A percentile compares a stretch with the other conserved stretches of the same genome.
phyloP scores from a whole-genome alignment of 2,329 filamentous ascomycete species.

The Cordyceps cateniannulata region DNA sequence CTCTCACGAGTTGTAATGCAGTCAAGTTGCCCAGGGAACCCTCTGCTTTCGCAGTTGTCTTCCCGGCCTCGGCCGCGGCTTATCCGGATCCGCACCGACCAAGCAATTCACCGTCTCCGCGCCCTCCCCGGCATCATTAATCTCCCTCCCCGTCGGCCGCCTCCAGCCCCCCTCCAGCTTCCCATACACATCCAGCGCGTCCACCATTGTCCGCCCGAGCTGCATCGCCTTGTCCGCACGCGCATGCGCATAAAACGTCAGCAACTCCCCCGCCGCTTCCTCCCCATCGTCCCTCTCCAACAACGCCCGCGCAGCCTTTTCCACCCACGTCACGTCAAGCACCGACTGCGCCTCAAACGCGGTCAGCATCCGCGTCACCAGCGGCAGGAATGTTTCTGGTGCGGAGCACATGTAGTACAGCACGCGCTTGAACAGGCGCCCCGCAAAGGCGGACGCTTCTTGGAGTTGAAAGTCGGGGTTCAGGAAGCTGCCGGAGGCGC shows the following conservation, averaged over 20 bases:
- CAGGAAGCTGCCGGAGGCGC: constrained; percentile 21
- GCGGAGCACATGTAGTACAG: constrained; percentile 24
- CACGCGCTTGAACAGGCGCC: constrained; percentile 23
- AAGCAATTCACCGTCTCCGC: constrained; percentile 29
- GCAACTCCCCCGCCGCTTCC: constrained; percentile 16
- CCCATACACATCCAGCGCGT: constrained; percentile 20
- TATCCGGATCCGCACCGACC: constrained; percentile 24
- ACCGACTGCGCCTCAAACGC: constrained; percentile 20
- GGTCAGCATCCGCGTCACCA: constrained; percentile 21
- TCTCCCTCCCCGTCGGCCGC: constrained; percentile 22
- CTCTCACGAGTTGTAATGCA: no score
- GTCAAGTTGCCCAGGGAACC: neutral
- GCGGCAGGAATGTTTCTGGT: constrained; percentile 18
- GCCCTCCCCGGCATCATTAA: constrained; percentile 26
- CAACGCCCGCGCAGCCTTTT: constrained; percentile 17
- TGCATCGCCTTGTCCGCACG: constrained; percentile 19
- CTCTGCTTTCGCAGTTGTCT: neutral
- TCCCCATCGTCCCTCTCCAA: constrained; percentile 16
- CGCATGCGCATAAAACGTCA: constrained; percentile 20
- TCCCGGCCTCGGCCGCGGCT: constrained; percentile 12
- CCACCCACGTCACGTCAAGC: constrained; percentile 19
- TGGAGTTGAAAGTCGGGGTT: constrained; percentile 22
- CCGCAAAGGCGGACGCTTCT: constrained; percentile 22
- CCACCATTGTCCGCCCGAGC: constrained; percentile 17
- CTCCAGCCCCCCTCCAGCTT: constrained; percentile 21